A percentile compares a stretch with the other conserved stretches of the same genome.
Conservation (phyloP, 345 rosid genomes). For the Pelargonium nanum region DNA sequence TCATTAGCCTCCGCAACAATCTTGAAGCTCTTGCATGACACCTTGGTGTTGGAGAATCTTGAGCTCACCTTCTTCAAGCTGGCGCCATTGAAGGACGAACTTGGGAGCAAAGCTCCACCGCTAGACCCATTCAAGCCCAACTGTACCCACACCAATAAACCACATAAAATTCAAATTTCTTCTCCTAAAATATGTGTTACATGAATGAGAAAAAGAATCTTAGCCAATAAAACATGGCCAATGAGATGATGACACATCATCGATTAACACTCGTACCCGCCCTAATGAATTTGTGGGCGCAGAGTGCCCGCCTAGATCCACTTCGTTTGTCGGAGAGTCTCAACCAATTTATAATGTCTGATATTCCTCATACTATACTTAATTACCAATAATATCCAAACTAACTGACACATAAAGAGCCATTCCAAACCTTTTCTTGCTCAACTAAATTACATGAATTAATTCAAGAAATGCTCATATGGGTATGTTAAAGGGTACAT, state of each 20-base stretch:
- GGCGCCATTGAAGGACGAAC: slow-evolving; percentile 59
- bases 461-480: background rate
- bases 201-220: background rate
- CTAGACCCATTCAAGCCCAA: slow-evolving; percentile 68
- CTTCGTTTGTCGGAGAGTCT: too few species aligned
- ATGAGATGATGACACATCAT: too few species aligned
- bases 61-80: slow-evolving; percentile 58
- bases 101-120: slow-evolving; percentile 46
- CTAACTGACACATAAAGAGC: too few species aligned
- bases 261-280: too few species aligned
- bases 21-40: slow-evolving; percentile 37
- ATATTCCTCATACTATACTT: too few species aligned
- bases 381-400: too few species aligned
- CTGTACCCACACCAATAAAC: slow-evolving; percentile 25
- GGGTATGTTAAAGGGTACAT: slow-evolving; percentile 5
- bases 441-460: background rate
- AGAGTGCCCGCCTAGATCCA: too few species aligned
- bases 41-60: slow-evolving; percentile 26
- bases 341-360: too few species aligned
- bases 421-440: background rate
- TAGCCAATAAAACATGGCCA: too few species aligned
- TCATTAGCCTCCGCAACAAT: slow-evolving; percentile 44
- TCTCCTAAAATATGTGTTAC: background rate
- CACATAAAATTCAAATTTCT: background rate
- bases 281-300: too few species aligned